phyloP scores from a whole-genome alignment of 306 rosid genomes.

The Quercus bicolor region DNA sequence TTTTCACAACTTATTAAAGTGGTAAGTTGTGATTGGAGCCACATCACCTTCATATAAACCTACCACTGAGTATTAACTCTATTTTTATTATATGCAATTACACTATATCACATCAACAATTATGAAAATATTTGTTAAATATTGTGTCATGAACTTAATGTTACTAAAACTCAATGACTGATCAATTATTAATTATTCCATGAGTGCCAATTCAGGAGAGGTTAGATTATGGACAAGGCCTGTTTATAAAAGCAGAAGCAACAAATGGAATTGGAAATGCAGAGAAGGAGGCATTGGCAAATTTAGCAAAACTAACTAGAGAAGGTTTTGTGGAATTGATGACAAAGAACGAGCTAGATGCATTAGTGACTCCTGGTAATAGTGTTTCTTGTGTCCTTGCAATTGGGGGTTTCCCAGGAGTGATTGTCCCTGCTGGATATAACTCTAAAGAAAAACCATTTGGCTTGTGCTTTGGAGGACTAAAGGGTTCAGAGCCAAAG shows the following conservation, averaged over 20 bases:
- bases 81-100: no score
- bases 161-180: no score
- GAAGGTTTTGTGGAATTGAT: constrained; percentile 22
- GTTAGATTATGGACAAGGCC: constrained; percentile 17
- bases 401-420: constrained; percentile 39
- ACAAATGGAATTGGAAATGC: constrained; percentile 24
- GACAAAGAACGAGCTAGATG: constrained; percentile 28
- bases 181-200: not conserved
- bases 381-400: constrained; percentile 19
- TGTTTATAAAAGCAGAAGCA: constrained; percentile 18
- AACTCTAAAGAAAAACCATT: constrained; percentile 15
- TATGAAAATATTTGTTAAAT: no score
- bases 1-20: no score
- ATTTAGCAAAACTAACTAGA: constrained; percentile 12
- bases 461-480: constrained; percentile 31
- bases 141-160: no score
- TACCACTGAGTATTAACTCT: no score
- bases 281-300: constrained; percentile 20
- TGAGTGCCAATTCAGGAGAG: constrained; percentile 3
- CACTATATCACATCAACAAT: no score
- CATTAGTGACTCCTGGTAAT: constrained; percentile 41
- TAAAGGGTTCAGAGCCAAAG: constrained; percentile 29
- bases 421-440: constrained; percentile 34
- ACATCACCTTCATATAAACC: no score
- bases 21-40: no score